These are phyloP conservation scores for Kodamaea suecica DNA, from an alignment of 1,139 yeast genomes.

Conservation along the genomic window DNA sequence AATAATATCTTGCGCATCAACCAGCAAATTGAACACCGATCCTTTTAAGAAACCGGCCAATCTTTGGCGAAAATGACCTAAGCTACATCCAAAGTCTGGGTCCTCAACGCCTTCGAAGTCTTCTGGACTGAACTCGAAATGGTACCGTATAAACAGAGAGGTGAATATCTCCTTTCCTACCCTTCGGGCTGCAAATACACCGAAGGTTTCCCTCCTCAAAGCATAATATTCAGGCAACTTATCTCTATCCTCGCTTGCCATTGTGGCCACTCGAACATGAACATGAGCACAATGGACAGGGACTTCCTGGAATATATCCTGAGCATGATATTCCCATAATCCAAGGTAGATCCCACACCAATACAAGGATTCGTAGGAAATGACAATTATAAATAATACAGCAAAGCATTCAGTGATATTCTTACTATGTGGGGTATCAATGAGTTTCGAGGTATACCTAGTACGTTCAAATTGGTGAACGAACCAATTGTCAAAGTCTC, in stretches of 20 bases:
- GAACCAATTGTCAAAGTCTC: constrained; percentile 9
- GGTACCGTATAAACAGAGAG: constrained; percentile 48
- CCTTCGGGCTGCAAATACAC: constrained; percentile 16
- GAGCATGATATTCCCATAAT: constrained; percentile 61
- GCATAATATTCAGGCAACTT: constrained; percentile 27
- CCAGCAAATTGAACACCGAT: constrained; percentile 38
- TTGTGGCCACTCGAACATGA: constrained; percentile 47
- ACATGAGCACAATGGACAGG: constrained; percentile 80
- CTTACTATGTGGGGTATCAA: constrained; percentile 30
- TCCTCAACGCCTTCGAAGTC: constrained; percentile 59
- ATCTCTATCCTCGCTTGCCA: constrained; percentile 23
- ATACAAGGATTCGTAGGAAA: constrained; percentile 44
- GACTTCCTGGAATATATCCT: constrained; percentile 62
- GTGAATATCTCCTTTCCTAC: constrained; percentile 16
- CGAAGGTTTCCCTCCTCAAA: constrained; percentile 14
- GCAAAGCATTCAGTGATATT: constrained; percentile 43
- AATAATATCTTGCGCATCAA: constrained; percentile 5
- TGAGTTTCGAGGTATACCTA: constrained; percentile 28
- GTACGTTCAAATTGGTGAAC: constrained; percentile 4
- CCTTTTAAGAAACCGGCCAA: constrained; percentile 51
- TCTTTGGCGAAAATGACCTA: constrained; percentile 57
- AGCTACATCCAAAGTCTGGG: constrained; percentile 69
- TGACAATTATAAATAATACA: constrained; percentile 30
- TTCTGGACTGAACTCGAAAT: constrained; percentile 77
- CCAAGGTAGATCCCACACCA: constrained; percentile 48